Percentiles rank a stretch among this genome's conserved stretches.
Conservation (phyloP, 768 basidiomycete species). For the Mycena kentingensis region DNA sequence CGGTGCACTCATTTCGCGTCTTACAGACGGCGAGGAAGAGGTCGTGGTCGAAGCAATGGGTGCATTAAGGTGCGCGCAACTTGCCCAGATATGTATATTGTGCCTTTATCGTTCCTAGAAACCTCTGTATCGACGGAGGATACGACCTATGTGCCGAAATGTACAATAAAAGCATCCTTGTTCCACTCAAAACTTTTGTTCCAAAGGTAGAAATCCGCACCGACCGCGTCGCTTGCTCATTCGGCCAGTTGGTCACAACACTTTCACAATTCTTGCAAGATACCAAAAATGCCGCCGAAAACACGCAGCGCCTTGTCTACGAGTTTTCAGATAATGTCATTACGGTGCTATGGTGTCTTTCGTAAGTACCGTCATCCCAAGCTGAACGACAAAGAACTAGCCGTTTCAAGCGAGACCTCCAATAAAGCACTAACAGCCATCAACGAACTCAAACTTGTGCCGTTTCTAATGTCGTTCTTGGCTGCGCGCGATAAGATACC, state of each 20-base stretch:
- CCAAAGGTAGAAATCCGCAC: slow-evolving; percentile 59
- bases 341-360: slow-evolving; percentile 91
- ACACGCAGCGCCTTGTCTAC: slow-evolving; percentile 74
- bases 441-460: slow-evolving; percentile 74
- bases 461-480: slow-evolving; percentile 91
- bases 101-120: slow-evolving; percentile 49
- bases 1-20: slow-evolving; percentile 79
- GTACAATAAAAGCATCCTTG: slow-evolving; percentile 93
- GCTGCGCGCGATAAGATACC: slow-evolving; percentile 70
- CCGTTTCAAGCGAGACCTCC: slow-evolving; percentile 87
- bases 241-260: slow-evolving; percentile 66
- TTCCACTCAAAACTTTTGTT: slow-evolving; percentile 72
- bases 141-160: slow-evolving; percentile 95
- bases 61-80: slow-evolving; percentile 67
- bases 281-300: slow-evolving; percentile 66
- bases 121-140: slow-evolving; percentile 92
- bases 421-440: slow-evolving; percentile 89
- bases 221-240: background rate
- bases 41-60: slow-evolving; percentile 89
- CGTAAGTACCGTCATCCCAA: slow-evolving; percentile 55
- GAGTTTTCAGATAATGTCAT: slow-evolving; percentile 92
- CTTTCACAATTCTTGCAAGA: slow-evolving; percentile 67
- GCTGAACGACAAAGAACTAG: slow-evolving; percentile 33
- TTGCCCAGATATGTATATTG: background rate
- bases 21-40: slow-evolving; percentile 88